These are phyloP conservation scores for Trebouxiophyceae sp. DNA, from an alignment of 163 green algal genomes.

Conservation along the genomic window DNA sequence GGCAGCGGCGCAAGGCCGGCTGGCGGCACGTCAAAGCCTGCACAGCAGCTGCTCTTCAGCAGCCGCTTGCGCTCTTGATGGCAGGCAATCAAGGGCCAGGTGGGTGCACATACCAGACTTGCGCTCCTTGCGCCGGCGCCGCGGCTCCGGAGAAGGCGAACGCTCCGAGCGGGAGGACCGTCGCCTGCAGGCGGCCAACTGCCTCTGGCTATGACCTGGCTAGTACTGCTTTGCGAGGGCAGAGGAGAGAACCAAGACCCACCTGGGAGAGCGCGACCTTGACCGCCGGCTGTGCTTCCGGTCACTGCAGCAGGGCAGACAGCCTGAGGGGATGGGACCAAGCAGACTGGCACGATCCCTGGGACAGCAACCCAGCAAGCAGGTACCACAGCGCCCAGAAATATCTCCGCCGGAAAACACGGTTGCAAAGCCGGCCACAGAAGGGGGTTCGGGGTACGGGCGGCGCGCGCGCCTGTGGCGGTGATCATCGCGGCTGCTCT, in stretches of 20 bases:
- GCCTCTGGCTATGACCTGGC: background rate
- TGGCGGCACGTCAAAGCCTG: constrained; percentile 19
- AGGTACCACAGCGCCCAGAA: too few species aligned
- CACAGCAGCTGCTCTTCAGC: background rate
- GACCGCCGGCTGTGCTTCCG: constrained; percentile 2
- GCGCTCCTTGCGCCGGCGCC: background rate
- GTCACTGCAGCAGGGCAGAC: too few species aligned
- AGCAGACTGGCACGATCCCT: too few species aligned
- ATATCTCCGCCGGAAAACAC: too few species aligned
- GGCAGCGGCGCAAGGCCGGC: constrained; percentile 9
- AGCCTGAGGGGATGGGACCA: too few species aligned
- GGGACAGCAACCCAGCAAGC: too few species aligned
- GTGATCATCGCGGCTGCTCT: too few species aligned
- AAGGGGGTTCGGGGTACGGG: too few species aligned
- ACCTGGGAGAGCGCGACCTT: background rate
- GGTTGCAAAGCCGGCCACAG: too few species aligned
- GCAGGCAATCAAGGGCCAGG: background rate
- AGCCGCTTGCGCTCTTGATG: background rate
- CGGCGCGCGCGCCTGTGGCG: too few species aligned
- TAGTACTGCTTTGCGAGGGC: background rate
- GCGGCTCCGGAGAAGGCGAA: background rate
- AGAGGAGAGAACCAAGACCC: background rate
- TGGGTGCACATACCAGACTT: constrained; percentile 5
- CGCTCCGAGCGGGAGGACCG: background rate
- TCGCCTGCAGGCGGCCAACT: background rate